Base-by-base conservation (phyloP, 768 basidiomycete species). In the Rhizopogon roseolus region DNA sequence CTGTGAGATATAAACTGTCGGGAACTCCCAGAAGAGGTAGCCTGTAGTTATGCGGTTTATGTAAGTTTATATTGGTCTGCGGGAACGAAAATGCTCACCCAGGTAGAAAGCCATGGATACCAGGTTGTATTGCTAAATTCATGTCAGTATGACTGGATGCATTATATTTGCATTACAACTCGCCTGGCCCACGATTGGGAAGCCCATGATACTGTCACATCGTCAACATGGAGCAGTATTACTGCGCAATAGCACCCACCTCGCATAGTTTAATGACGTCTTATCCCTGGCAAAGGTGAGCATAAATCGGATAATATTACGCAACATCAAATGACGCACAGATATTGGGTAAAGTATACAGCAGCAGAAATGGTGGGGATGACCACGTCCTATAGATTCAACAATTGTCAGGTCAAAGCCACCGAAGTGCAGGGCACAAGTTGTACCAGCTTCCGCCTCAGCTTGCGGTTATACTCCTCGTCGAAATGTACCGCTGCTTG, bases 251-350 rank as follows among this genome's bases (percentile, higher is more conserved):
- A 27, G 5, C 10, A 52, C 64, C 27, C 56, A 78, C 82, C 81
- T 83, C n/a, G 85, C 84, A 72, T 86, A 86, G 62, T 85, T 85
- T 38, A 86, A 63, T 11, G 82, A 80, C 4, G 84, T 85, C 72
- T 87, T 88, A 64, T 87, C 86, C 54, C 84, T 84, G 54, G 5
- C 54, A 48, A 38, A 34, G 38, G 4, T 53, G 11, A 41, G 49
- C 43, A 40, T 60, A 25, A 65, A 42, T 10, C 4, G 11, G 16
- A 28, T 13, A 19, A 42, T 25, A 10, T 9, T 29, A 14, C 41
- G 17, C 25, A 29, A 22, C 6, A 40, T 49, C 17, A n/a, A 17
- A 43, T 25, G 17, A 57, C 79, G 50, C 61, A 85, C 81, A 86
- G 62, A 59, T 79, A 86, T 60, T 86, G 82, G 1, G 81, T 82